Evolutionary conservation across 2,329 filamentous ascomycete species (phyloP).

Genomic region (Ceratocystis albifundus): DNA sequence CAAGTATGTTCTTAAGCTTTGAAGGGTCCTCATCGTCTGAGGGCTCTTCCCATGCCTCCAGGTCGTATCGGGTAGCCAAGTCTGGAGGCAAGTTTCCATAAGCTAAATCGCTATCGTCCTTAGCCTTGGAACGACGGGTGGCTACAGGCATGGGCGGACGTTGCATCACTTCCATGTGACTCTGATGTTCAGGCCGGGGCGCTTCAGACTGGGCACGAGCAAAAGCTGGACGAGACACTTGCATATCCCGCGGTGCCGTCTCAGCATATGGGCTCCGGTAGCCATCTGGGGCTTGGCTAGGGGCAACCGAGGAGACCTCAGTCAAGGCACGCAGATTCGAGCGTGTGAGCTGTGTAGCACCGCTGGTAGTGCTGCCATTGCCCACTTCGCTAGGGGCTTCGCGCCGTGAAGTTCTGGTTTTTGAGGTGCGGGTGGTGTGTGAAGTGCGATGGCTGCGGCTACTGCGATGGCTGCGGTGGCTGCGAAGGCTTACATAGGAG

Average conservation of each 20-base stretch:
- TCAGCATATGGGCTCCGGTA: slow-evolving; percentile 36
- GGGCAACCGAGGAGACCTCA: slow-evolving; percentile 40
- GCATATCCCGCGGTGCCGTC: slow-evolving; percentile 30
- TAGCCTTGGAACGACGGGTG: slow-evolving; percentile 30
- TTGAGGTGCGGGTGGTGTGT: slow-evolving; percentile 7
- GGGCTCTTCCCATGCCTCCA: slow-evolving; percentile 25
- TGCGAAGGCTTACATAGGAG: slow-evolving; percentile 32
- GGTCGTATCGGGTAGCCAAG: slow-evolving; percentile 40
- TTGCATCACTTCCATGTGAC: slow-evolving; percentile 28
- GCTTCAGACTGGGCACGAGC: slow-evolving; percentile 28
- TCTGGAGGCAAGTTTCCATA: slow-evolving; percentile 75
- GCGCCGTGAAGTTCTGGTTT: slow-evolving; percentile 25
- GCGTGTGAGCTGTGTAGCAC: slow-evolving; percentile 36
- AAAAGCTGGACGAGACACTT: slow-evolving; percentile 28
- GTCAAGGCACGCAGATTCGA: slow-evolving; percentile 43
- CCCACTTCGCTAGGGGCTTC: slow-evolving; percentile 22
- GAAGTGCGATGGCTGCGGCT: slow-evolving; percentile 27
- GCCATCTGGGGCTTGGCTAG: slow-evolving; percentile 30
- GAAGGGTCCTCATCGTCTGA: slow-evolving; percentile 29
- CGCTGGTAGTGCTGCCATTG: slow-evolving; percentile 26
- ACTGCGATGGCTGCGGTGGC: slow-evolving; percentile 24
- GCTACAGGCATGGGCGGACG: slow-evolving; percentile 11
- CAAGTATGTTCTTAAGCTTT: slow-evolving; percentile 34
- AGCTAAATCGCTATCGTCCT: slow-evolving; percentile 82
- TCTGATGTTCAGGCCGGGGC: slow-evolving; percentile 34